phyloP scores from a whole-genome alignment of 495 filamentous ascomycete genomes.

The Rhypophila decipiens region DNA sequence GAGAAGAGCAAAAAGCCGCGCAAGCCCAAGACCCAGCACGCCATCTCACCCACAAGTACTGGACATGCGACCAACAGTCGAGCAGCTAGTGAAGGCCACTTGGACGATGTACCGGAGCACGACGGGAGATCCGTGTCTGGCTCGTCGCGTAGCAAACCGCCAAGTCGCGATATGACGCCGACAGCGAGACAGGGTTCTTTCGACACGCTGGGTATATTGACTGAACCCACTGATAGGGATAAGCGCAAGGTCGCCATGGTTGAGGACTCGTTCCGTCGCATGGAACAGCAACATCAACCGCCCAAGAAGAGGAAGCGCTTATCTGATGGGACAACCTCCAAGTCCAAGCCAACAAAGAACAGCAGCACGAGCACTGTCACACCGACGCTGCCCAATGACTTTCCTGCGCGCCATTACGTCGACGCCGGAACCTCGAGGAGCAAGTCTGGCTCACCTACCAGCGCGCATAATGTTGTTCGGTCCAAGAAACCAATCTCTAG shows the following conservation, averaged over 20 bases:
- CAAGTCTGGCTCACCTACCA: slow-evolving; percentile 42
- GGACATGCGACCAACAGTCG: slow-evolving; percentile 69
- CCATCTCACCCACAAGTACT: slow-evolving; percentile 61
- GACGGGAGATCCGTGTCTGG: slow-evolving; percentile 66
- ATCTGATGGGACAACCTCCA: slow-evolving; percentile 47
- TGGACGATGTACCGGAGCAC: slow-evolving; percentile 48
- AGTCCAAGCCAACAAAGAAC: slow-evolving; percentile 31
- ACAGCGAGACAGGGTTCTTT: slow-evolving; percentile 46
- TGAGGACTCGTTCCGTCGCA: slow-evolving; percentile 65
- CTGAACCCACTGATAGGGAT: slow-evolving; percentile 75
- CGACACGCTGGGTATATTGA: slow-evolving; percentile 43
- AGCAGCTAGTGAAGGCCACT: slow-evolving; percentile 64
- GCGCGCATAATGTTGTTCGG: slow-evolving; percentile 17
- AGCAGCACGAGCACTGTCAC: slow-evolving; percentile 28
- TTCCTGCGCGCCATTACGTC: slow-evolving; percentile 36
- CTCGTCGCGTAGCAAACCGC: slow-evolving; percentile 66
- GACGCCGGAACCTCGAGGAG: slow-evolving; percentile 44
- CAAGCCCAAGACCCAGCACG: slow-evolving; percentile 46
- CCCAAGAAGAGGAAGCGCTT: slow-evolving; percentile 55
- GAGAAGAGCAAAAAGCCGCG: slow-evolving; percentile 53
- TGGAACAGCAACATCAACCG: slow-evolving; percentile 53
- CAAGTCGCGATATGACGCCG: slow-evolving; percentile 79
- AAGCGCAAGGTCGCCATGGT: slow-evolving; percentile 80
- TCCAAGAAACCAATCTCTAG: slow-evolving; percentile 13
- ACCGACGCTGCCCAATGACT: slow-evolving; percentile 24